Base-by-base conservation (phyloP, 2,329 filamentous ascomycete genomes). In the Coniochaeta pulveracea region DNA sequence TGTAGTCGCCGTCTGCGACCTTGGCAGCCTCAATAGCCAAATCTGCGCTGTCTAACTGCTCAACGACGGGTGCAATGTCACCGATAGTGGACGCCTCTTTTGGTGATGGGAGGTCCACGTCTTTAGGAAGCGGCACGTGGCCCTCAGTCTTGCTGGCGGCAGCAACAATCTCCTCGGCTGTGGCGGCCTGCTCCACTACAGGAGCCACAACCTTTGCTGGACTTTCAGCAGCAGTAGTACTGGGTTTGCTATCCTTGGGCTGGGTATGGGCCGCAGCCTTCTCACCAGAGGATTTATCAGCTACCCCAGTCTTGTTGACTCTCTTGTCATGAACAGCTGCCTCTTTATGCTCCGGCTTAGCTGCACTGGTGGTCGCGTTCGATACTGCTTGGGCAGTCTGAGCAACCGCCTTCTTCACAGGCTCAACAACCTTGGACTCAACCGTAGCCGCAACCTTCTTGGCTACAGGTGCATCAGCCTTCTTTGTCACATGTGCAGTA, bases 131-230 rank as follows among this genome's bases (percentile, higher is more conserved):
- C 4, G 38, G 21, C 22, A 26, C 33, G 5, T 43, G 37, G 7
- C 41, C 44, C 8, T 44, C 45, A 3, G 22, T 33, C 7, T 41
- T 33, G 26, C 43, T 42, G 7, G 41, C 39, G 10, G 37, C 37
- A 8, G 39, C 21, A 11, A 43, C 39, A 4, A 37, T 44, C 26
- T 44, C 40, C 21, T 45, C 43, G 10, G 41, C 40, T 9, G 37
- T 42, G 18, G 43, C 42, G n/a, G 42, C 42, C 24, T 46, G 39
- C 34, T 47, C 43, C 6, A 41, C 40, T 12, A 39, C 34, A 22
- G 43, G 40, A 7, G 45, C 42, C 6, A 46, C 36, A 8, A 45
- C 40, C n/a, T 43, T 37, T 16, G 15, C 28, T 5, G 19, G 23
- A 3, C 32, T 23, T 23, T 38, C 32, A 9, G 33, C 28, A 17